A percentile compares a stretch with the other conserved stretches of the same genome.
Conservation (phyloP, 2,329 filamentous ascomycete genomes). For the Chalara sp. region DNA sequence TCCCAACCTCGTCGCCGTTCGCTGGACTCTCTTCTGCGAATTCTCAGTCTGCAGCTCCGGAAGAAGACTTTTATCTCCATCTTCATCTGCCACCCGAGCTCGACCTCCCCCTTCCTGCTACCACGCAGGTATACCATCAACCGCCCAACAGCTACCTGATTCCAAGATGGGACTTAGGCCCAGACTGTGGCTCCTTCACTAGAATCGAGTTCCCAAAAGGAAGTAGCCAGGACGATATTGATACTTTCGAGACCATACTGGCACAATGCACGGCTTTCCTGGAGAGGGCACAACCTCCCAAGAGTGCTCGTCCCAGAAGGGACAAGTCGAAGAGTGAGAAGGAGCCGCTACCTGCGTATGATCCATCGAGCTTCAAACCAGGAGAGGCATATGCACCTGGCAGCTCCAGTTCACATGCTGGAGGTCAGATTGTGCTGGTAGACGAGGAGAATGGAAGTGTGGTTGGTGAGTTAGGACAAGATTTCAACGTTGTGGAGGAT, state of each 20-base stretch:
- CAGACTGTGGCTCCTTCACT: slow-evolving; percentile 84
- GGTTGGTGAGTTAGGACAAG: slow-evolving; percentile 82
- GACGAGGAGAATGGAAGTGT: slow-evolving; percentile 96
- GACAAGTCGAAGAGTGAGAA: slow-evolving; percentile 23
- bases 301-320: slow-evolving; percentile 14
- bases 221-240: slow-evolving; percentile 82
- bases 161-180: slow-evolving; percentile 88
- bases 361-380: slow-evolving; percentile 72
- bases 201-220: slow-evolving; percentile 80
- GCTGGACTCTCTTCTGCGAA: slow-evolving; percentile 45
- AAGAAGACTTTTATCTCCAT: slow-evolving; percentile 96
- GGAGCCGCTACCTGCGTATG: slow-evolving; percentile 52
- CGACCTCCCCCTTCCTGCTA: slow-evolving; percentile 86
- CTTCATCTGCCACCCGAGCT: slow-evolving; percentile 91
- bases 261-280: slow-evolving; percentile 97
- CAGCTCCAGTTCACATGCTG: slow-evolving; percentile 48
- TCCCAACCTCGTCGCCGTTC: slow-evolving; percentile 77
- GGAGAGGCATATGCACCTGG: slow-evolving; percentile 71
- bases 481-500: slow-evolving; percentile 74
- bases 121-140: slow-evolving; percentile 95
- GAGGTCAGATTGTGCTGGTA: slow-evolving; percentile 81
- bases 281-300: slow-evolving; percentile 63
- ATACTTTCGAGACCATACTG: slow-evolving; percentile 95
- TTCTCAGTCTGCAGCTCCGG: slow-evolving; percentile 47
- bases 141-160: slow-evolving; percentile 90